These are phyloP conservation scores for Cairneyella variabilis DNA, from an alignment of 495 filamentous ascomycete species.

Conservation along the genomic window DNA sequence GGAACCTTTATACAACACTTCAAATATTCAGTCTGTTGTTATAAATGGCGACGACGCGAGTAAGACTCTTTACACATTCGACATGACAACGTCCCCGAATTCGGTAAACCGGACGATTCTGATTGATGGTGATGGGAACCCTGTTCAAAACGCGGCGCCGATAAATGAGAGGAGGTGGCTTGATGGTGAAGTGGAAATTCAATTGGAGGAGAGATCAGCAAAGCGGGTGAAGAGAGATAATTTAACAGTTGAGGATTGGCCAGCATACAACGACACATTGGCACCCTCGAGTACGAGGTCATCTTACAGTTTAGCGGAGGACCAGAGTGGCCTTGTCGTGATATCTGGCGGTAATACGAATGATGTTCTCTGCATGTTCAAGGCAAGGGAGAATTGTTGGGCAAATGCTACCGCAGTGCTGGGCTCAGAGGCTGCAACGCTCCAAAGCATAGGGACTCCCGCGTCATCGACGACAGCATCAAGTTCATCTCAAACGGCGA, in stretches of 20 bases:
- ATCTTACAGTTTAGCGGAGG: constrained; percentile 42
- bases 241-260: constrained; percentile 56
- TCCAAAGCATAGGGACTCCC: constrained; percentile 32
- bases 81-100: constrained; percentile 76
- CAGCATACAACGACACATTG: constrained; percentile 69
- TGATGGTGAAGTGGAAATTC: background rate
- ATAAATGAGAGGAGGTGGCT: background rate
- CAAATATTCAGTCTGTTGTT: constrained; percentile 50
- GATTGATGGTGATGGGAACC: constrained; percentile 37
- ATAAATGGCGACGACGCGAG: constrained; percentile 70
- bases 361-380: constrained; percentile 71
- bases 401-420: constrained; percentile 69
- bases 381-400: constrained; percentile 77
- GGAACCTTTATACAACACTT: constrained; percentile 50
- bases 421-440: constrained; percentile 34
- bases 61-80: constrained; percentile 78
- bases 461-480: constrained; percentile 40
- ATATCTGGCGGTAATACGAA: constrained; percentile 70
- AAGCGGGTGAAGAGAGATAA: constrained; percentile 27
- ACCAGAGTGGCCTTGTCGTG: constrained; percentile 61
- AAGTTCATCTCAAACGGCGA: constrained; percentile 26
- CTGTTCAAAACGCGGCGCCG: constrained; percentile 27
- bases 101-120: constrained; percentile 63
- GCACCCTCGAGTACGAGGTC: constrained; percentile 57
- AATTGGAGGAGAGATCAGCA: constrained; percentile 6